Percentiles rank a stretch among this genome's conserved stretches.
Evolutionary conservation across 176 grass and related monocot genomes (phyloP).

Genomic region (Melocanna baccifera): DNA sequence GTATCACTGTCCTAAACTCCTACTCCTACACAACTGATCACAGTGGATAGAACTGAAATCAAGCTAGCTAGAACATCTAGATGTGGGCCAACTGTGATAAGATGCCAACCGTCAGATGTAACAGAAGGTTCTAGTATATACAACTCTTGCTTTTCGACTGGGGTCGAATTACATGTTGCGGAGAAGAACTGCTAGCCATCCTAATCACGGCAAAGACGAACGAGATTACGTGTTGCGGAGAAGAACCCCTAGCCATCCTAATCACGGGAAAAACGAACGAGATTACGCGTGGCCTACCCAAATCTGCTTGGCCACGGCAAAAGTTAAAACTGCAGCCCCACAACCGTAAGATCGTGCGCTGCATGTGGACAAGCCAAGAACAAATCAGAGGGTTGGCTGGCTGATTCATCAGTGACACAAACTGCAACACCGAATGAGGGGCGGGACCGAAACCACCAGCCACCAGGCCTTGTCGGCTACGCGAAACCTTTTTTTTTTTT

Average conservation of each 20-base stretch:
- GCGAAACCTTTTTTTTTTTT: neutral
- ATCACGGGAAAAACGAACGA: neutral
- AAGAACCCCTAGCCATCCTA: neutral
- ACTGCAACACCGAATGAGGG: slow-evolving; percentile 13
- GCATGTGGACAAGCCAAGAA: slow-evolving; percentile 17
- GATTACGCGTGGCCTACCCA: neutral
- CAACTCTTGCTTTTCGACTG: neutral
- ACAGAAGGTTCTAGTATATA: neutral
- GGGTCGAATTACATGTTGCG: neutral
- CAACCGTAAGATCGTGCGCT: neutral
- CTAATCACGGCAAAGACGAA: neutral
- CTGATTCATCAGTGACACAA: slow-evolving; percentile 39
- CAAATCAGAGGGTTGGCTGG: slow-evolving; percentile 17
- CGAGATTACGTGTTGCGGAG: neutral
- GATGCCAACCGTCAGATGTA: neutral
- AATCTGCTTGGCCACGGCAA: neutral
- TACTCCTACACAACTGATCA: neutral
- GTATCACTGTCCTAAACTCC: neutral
- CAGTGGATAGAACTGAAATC: neutral
- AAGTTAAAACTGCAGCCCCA: neutral
- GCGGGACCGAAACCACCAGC: slow-evolving; percentile 22
- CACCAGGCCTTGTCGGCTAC: slow-evolving; percentile 21
- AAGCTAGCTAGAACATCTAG: neutral
- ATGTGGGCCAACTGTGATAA: neutral
- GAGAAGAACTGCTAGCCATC: neutral